Base-by-base conservation (phyloP, 1,284 basidiomycete genomes). In the Marasmius fiardii region DNA sequence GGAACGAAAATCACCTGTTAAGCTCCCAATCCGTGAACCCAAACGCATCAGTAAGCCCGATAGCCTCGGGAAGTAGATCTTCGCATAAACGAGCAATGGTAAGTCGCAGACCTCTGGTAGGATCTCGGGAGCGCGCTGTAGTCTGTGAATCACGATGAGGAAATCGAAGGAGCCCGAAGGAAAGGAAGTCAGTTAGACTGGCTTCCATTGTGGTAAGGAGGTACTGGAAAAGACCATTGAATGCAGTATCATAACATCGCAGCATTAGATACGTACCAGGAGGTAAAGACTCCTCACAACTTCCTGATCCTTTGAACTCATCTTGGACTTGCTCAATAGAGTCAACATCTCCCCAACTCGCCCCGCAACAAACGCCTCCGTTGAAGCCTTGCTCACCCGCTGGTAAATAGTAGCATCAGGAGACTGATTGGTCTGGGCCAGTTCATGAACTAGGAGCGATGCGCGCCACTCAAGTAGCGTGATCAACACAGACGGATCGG, bases 21-120 rank as follows among this genome's bases (percentile, higher is more conserved):
- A 92, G 71, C 53, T 90, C 83, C 86, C 87, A 92, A 63, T 93
- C 89, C 0, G 81, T 77, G 66, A 89, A 89, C 0, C 84, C 86
- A 65, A 92, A 91, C 1, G 86, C 84, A 64, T 93, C 90, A 14
- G 79, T 83, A 35, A 93, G 69, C 0, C 82, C 86, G 54, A 93
- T 83, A 4, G 79, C 80, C 59, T 93, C 79, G 0, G 87, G 85
- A 2, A 91, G 67, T 8, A 93, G 64, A 43, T 77, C 73, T 21
- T 68, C 60, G 70, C 85, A 82, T 1, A 81, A 60, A 1, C 66
- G 52, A 28, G 81, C 71, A 56, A 91, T 81, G 1, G 80, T 74
- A 28, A 76, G 64, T 8, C 89, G 81, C 24, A 92, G 69, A 0
- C 68, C 67, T 26, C 78, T 73, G 3, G 82, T 77, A 1, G 78